Evolutionary conservation across 768 basidiomycete species (phyloP).

Genomic region (Russula olivacea): DNA sequence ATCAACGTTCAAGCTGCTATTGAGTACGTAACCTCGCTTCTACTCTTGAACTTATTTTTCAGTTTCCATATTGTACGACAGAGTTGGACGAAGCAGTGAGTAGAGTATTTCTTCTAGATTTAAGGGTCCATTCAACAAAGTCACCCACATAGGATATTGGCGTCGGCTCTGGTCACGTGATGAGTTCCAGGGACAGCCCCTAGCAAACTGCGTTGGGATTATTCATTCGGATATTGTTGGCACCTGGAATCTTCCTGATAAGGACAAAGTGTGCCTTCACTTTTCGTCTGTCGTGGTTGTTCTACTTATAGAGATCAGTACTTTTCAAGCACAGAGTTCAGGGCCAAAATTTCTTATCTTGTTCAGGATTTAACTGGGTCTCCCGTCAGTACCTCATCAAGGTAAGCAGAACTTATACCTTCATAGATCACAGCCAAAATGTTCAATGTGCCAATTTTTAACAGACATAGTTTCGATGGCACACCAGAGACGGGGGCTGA

Average conservation of each 20-base stretch:
- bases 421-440: not conserved
- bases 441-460: not conserved
- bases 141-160: slow-evolving; percentile 6
- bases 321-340: not conserved
- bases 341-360: not conserved
- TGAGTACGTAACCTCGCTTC: not conserved
- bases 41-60: not conserved
- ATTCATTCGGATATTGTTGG: slow-evolving; percentile 2
- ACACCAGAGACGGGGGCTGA: not conserved
- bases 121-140: not conserved
- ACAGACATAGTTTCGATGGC: not conserved
- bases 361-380: not conserved
- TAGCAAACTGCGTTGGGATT: not conserved
- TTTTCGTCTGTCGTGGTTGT: not conserved
- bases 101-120: not conserved
- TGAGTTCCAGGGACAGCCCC: not conserved
- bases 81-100: slow-evolving; percentile 14
- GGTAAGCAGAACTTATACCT: not conserved
- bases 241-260: slow-evolving; percentile 10
- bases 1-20: slow-evolving; percentile 1
- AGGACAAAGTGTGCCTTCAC: not conserved
- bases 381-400: not conserved
- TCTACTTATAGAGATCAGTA: not conserved
- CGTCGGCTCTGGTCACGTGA: not conserved
- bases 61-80: not conserved